Percentiles rank a stretch among this genome's conserved stretches.
phyloP scores from a whole-genome alignment of 192 early-diverging fungal species.

The Mortierella alpina region DNA sequence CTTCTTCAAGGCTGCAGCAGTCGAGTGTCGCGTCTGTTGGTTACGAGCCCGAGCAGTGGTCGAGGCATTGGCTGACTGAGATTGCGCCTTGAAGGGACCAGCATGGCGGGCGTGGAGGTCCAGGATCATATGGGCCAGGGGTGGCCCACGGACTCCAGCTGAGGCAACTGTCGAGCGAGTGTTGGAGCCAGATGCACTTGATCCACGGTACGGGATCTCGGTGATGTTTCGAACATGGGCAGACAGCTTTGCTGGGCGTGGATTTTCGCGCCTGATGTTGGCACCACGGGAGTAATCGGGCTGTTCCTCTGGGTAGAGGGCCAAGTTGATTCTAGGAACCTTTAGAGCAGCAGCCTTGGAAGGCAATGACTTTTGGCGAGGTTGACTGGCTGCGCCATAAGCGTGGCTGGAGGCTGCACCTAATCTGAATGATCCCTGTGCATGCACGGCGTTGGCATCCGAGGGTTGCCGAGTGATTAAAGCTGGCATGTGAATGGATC shows the following conservation, averaged over 20 bases:
- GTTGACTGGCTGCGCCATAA: too few species aligned
- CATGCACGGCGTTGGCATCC: neutral
- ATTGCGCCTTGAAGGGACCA: neutral
- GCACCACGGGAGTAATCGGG: conserved; percentile 25
- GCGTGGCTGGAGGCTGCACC: neutral
- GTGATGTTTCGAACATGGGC: conserved; percentile 1
- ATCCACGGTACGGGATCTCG: neutral
- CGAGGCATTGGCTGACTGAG: neutral
- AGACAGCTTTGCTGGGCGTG: neutral
- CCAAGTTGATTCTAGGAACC: conserved; percentile 13
- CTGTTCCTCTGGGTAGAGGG: conserved; percentile 37
- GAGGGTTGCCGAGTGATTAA: neutral
- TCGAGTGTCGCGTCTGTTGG: conserved; percentile 4
- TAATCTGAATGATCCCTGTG: neutral
- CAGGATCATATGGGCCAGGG: neutral
- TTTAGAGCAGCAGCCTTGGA: conserved; percentile 25
- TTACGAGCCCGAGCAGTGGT: neutral
- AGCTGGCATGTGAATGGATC: conserved; percentile 9
- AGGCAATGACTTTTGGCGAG: neutral
- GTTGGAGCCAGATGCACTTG: neutral
- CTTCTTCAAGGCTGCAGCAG: conserved; percentile 8
- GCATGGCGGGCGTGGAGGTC: conserved; percentile 6
- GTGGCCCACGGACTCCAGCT: neutral
- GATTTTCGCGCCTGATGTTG: neutral
- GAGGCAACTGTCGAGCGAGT: neutral